A percentile compares a stretch with the other conserved stretches of the same genome.
phyloP scores from a whole-genome alignment of 306 rosid species.

The Begonia peltatifolia region DNA sequence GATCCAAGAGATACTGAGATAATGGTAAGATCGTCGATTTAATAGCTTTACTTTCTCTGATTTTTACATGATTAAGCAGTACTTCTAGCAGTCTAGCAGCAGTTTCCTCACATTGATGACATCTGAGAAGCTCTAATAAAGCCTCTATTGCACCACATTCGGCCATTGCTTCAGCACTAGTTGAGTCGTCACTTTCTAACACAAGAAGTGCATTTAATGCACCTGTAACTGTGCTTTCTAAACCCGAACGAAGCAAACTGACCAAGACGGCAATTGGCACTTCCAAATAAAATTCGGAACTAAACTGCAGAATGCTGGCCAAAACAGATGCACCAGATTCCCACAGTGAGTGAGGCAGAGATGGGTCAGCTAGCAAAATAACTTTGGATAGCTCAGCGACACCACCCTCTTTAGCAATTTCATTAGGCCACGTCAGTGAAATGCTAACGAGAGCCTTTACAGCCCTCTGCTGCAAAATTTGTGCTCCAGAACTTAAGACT shows the following conservation, averaged over 20 bases:
- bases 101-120: constrained; percentile 90
- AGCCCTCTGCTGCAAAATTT: constrained; percentile 94
- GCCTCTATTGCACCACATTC: constrained; percentile 99
- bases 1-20: constrained; percentile 97
- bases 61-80: constrained; percentile 83
- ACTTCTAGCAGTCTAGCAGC: constrained; percentile 95
- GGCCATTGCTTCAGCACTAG: constrained; percentile 97
- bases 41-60: constrained; percentile 84
- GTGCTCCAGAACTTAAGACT: constrained; percentile 80
- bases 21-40: constrained; percentile 80
- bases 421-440: constrained; percentile 92
- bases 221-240: constrained; percentile 70
- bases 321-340: constrained; percentile 95
- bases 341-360: constrained; percentile 94
- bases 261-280: constrained; percentile 96
- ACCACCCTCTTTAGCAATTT: constrained; percentile 96
- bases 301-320: constrained; percentile 86
- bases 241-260: constrained; percentile 88
- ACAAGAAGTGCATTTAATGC: constrained; percentile 96
- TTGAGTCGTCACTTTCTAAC: constrained; percentile 89
- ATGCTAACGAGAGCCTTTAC: constrained; percentile 91
- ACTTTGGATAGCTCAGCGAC: constrained; percentile 84
- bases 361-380: constrained; percentile 86
- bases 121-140: constrained; percentile 83
- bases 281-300: constrained; percentile 95